Evolutionary conservation across 495 filamentous ascomycete species (phyloP), one percentile per base, ranked within the genome.

Genomic region (Talaromyces trachyspermus): DNA sequence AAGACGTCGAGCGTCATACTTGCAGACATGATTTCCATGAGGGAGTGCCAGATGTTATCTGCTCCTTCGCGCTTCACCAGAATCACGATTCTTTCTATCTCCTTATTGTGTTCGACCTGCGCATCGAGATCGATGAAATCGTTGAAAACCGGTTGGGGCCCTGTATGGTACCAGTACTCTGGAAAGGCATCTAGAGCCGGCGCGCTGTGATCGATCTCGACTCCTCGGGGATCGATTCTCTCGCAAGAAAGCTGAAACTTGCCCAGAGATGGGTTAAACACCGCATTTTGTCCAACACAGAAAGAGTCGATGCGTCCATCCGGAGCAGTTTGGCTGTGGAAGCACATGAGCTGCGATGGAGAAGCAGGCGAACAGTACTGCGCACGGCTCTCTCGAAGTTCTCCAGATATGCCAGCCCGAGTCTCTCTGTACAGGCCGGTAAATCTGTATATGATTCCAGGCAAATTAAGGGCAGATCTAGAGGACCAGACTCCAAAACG

Each of bases 11-110:
- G 43, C 5, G 57, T 61, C 57, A 68, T 54, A 5, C 49, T 50
- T 50, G 60, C 59, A 37, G 62, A 60, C 48, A 57, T 61, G 22
- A 71, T 57, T 46, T 71, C 68, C 60, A 65, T 60, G 27, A 69
- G 54, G 15, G 53, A 56, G 46, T 71, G 68, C 68, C 68, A 71
- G 10, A 59, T 29, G 48, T 68, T 69, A 6, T 24, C 18, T 10
- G 53, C 44, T 14, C 61, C 60, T 49, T 71, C 65, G 22, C 66
- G 62, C 39, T 65, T 63, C 43, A 68, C 49, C 20, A 69, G 48
- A 33, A 71, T 58, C 4, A 60, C 55, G 38, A 42, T 23, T 23
- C 14, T 42, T 8, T 23, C 19, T 42, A 15, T 18, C 11, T 42
- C 14, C 12, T 18, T 18, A n/a, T 9, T 42, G 19, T 23, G 6